Evolutionary conservation across 495 filamentous ascomycete genomes (phyloP).

Genomic region (Paragyromitra xinjiangensis): DNA sequence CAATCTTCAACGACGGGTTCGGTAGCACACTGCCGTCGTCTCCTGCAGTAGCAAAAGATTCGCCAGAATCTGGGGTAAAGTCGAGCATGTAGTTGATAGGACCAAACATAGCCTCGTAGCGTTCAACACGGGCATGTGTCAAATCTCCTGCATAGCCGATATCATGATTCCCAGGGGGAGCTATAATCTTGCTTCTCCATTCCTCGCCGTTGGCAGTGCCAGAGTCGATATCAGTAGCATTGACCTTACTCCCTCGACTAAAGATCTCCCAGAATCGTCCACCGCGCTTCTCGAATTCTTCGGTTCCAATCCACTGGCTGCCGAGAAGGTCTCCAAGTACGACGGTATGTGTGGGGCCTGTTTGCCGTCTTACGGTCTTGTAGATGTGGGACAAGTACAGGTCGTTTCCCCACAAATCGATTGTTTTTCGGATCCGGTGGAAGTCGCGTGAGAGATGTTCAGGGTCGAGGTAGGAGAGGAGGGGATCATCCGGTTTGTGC

Average conservation of each 20-base stretch:
- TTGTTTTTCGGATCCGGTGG: constrained; percentile 68
- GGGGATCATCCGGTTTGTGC: constrained; percentile 57
- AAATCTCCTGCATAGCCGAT: constrained; percentile 95
- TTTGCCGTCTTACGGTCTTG: constrained; percentile 76
- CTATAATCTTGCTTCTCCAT: constrained; percentile 83
- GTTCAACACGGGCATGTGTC: constrained; percentile 70
- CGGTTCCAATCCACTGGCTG: constrained; percentile 92
- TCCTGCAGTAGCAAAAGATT: constrained; percentile 56
- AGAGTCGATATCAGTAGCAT: constrained; percentile 62
- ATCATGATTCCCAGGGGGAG: constrained; percentile 93
- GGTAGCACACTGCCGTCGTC: constrained; percentile 59
- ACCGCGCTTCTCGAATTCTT: constrained; percentile 78
- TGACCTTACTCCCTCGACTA: constrained; percentile 69
- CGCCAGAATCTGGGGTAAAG: constrained; percentile 65
- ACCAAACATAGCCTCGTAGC: constrained; percentile 86
- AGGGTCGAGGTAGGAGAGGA: constrained; percentile 62
- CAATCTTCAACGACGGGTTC: constrained; percentile 74
- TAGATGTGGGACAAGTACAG: constrained; percentile 94
- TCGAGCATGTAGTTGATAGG: constrained; percentile 84
- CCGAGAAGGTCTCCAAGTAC: constrained; percentile 92
- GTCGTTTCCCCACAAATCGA: constrained; percentile 93
- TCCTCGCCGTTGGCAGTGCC: constrained; percentile 66
- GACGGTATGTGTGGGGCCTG: constrained; percentile 82
- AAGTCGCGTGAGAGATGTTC: constrained; percentile 58
- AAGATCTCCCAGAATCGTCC: constrained; percentile 87